A percentile compares a stretch with the other conserved stretches of the same genome.
These are phyloP conservation scores for Pyrus communis DNA, from an alignment of 306 rosid genomes.

Conservation along the genomic window DNA sequence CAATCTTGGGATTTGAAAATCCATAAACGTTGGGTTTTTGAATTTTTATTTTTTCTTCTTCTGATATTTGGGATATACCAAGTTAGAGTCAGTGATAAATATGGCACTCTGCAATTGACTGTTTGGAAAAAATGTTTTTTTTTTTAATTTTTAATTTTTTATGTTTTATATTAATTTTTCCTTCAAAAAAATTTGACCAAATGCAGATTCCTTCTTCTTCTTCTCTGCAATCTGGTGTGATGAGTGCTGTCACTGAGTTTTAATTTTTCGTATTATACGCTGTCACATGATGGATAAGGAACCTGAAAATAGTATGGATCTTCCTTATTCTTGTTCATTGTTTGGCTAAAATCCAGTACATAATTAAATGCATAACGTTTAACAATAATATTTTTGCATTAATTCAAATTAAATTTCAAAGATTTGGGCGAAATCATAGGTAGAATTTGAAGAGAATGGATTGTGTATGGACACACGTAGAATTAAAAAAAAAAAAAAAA, in stretches of 20 bases:
- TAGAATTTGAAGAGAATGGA: too few species aligned
- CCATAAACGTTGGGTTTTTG: slow-evolving; percentile 22
- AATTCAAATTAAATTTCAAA: background rate
- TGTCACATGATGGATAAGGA: background rate
- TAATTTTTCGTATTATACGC: background rate
- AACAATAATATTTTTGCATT: background rate
- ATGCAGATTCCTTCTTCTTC: background rate
- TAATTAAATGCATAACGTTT: background rate
- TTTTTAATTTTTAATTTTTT: too few species aligned
- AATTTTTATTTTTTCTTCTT: background rate
- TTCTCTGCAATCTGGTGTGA: too few species aligned
- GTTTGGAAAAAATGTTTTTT: too few species aligned
- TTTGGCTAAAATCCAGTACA: background rate
- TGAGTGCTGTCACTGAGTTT: background rate
- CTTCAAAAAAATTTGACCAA: background rate
- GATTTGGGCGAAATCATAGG: background rate
- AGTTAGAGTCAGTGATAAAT: background rate
- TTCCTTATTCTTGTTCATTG: background rate
- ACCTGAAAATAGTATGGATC: background rate
- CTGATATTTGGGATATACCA: slow-evolving; percentile 17
- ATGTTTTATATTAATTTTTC: background rate
- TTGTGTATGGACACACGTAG: too few species aligned
- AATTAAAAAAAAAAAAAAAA: too few species aligned
- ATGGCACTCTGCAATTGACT: background rate
- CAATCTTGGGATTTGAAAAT: slow-evolving; percentile 32